Conservation (phyloP, 352 stramenopile species). For the Pythium phragmiticola region DNA sequence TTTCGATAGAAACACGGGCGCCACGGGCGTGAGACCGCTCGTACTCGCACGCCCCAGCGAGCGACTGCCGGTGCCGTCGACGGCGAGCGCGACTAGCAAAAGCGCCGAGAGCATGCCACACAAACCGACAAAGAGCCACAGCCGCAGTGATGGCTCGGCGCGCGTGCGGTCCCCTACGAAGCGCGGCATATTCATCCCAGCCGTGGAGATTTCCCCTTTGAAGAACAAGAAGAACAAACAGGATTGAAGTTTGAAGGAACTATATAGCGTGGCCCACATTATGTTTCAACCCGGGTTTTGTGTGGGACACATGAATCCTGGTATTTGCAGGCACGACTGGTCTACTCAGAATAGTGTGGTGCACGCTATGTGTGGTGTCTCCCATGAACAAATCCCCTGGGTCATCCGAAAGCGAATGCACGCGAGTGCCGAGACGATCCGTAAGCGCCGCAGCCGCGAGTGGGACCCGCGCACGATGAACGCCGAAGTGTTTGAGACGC, state of each 20-base stretch:
- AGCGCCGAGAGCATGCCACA: constrained; percentile 14
- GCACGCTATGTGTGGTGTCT: constrained; percentile 6
- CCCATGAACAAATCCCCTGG: not conserved
- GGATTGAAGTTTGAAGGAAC: not conserved
- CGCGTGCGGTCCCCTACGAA: not conserved
- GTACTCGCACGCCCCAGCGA: not conserved
- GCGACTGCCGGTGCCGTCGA: constrained; percentile 3
- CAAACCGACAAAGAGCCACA: constrained; percentile 22
- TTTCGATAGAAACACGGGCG: constrained; percentile 21
- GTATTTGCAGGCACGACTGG: not conserved
- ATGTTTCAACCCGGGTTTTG: not conserved
- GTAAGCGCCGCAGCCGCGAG: constrained; percentile 26
- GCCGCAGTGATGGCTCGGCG: constrained; percentile 23
- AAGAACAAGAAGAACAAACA: not conserved
- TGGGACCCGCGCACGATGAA: constrained; percentile 44
- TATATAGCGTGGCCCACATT: constrained; percentile 1
- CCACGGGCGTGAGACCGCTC: not conserved
- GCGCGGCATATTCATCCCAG: not conserved
- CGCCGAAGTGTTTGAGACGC: constrained; percentile 76
- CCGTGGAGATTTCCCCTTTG: not conserved
- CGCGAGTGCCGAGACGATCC: not conserved
- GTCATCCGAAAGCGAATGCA: not conserved
- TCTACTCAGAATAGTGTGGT: not conserved
- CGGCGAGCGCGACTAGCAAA: constrained; percentile 20
- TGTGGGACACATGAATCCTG: not conserved